Conservation (phyloP, 1,284 basidiomycete genomes). For the Cystobasidiaceae sp. region DNA sequence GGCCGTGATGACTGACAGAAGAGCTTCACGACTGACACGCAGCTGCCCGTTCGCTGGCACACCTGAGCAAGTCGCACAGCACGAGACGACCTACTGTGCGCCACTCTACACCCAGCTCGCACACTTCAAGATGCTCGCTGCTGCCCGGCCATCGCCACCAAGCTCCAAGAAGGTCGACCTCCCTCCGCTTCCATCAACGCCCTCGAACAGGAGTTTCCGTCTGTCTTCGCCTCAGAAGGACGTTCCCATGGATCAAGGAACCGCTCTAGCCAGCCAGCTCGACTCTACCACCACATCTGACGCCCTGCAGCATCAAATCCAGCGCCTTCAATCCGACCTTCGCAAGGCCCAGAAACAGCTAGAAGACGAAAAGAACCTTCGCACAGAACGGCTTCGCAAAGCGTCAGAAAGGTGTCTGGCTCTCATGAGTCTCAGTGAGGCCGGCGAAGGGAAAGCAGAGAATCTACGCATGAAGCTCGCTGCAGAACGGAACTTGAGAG, state of each 20-base stretch:
- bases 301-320: slow-evolving; percentile 9
- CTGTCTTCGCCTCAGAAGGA: no score
- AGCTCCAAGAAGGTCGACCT: no score
- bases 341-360: slow-evolving; percentile 2
- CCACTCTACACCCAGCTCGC: slow-evolving; percentile 24
- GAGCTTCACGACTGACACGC: no score
- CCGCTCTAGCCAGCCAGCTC: not conserved
- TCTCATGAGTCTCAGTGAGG: slow-evolving; percentile 14
- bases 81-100: slow-evolving; percentile 21
- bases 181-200: no score
- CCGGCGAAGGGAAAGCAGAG: slow-evolving; percentile 26
- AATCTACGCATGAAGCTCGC: slow-evolving; percentile 4
- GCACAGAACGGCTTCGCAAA: slow-evolving; percentile 26
- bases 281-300: not conserved
- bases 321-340: slow-evolving; percentile 9
- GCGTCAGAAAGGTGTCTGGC: slow-evolving; percentile 15
- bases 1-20: no score
- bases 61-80: not conserved
- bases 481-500: slow-evolving; percentile 20
- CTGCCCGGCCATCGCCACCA: no score
- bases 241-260: not conserved
- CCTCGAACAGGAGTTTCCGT: no score
- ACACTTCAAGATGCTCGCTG: slow-evolving; percentile 13
- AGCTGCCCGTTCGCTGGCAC: slow-evolving; percentile 25
- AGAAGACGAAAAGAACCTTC: slow-evolving; percentile 22